These are phyloP conservation scores for Uronychia setigera DNA, from an alignment of 73 alveolate genomes.

Conservation along the genomic window DNA sequence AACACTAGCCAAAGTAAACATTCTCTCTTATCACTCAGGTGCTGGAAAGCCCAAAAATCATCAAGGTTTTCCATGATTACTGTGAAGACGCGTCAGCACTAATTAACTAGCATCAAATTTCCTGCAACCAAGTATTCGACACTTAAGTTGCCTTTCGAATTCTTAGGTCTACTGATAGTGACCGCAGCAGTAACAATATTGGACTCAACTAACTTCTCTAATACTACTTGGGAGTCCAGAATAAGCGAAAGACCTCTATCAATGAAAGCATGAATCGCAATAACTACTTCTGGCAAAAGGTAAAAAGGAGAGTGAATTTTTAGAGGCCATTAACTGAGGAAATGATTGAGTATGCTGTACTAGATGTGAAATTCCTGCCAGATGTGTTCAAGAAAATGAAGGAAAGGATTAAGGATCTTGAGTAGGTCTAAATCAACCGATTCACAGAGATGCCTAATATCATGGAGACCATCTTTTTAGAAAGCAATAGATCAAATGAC, in stretches of 20 bases:
- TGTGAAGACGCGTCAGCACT: slow-evolving; percentile 55
- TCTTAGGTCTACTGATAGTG: background rate
- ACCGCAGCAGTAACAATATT: slow-evolving; percentile 33
- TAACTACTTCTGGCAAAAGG: slow-evolving; percentile 44
- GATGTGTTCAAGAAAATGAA: slow-evolving; percentile 26
- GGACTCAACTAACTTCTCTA: slow-evolving; percentile 19
- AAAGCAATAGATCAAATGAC: slow-evolving; percentile 22
- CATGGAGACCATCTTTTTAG: background rate
- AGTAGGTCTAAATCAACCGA: background rate
- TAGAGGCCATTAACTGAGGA: slow-evolving; percentile 46
- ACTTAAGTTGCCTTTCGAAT: slow-evolving; percentile 49
- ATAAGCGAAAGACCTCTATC: slow-evolving; percentile 27
- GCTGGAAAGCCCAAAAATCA: slow-evolving; percentile 21
- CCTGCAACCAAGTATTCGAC: slow-evolving; percentile 39
- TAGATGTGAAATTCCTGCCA: slow-evolving; percentile 45
- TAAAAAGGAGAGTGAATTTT: background rate
- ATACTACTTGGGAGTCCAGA: slow-evolving; percentile 30
- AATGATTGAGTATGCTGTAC: slow-evolving; percentile 46
- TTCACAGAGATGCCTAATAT: background rate
- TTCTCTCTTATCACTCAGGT: slow-evolving; percentile 18
- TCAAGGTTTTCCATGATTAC: slow-evolving; percentile 52
- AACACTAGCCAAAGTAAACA: slow-evolving; percentile 10
- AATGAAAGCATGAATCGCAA: slow-evolving; percentile 27
- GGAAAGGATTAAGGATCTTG: background rate
- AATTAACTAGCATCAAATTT: slow-evolving; percentile 29